phyloP scores from a whole-genome alignment of 2,329 filamentous ascomycete species.

The Epichloe bromicola region DNA sequence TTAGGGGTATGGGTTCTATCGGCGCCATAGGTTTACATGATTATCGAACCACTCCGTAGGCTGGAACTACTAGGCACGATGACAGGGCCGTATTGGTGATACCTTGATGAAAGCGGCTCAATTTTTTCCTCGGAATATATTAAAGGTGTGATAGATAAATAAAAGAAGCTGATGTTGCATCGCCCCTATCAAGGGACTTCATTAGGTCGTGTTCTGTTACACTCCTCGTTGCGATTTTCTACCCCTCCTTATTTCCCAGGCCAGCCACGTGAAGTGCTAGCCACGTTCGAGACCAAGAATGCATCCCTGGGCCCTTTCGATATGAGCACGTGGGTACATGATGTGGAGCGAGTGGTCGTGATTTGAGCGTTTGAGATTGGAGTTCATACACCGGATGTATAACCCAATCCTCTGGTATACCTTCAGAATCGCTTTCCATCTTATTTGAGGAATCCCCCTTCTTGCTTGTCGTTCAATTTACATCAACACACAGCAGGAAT shows the following conservation, averaged over 20 bases:
- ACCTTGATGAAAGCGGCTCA: neutral
- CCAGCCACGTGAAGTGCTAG: neutral
- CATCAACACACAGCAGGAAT: slow-evolving; percentile 63
- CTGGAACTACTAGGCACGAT: neutral
- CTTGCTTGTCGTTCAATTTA: slow-evolving; percentile 21
- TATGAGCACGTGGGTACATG: neutral
- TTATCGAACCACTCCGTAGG: neutral
- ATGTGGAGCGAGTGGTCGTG: neutral
- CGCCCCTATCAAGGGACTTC: neutral
- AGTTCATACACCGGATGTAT: neutral
- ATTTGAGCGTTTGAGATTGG: neutral
- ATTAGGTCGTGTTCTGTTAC: neutral
- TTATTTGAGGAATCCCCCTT: neutral
- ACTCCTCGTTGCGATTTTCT: neutral
- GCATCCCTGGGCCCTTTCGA: neutral
- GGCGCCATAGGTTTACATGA: neutral
- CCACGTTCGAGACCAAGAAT: neutral
- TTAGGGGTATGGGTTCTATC: neutral
- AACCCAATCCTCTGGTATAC: neutral
- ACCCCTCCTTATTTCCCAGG: neutral
- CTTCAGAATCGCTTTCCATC: neutral
- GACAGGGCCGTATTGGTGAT: neutral
- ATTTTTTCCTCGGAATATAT: neutral
- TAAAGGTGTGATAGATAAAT: neutral
- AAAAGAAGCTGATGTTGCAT: neutral